phyloP scores from a whole-genome alignment of 352 stramenopile species.

The Phytophthora multivora region DNA sequence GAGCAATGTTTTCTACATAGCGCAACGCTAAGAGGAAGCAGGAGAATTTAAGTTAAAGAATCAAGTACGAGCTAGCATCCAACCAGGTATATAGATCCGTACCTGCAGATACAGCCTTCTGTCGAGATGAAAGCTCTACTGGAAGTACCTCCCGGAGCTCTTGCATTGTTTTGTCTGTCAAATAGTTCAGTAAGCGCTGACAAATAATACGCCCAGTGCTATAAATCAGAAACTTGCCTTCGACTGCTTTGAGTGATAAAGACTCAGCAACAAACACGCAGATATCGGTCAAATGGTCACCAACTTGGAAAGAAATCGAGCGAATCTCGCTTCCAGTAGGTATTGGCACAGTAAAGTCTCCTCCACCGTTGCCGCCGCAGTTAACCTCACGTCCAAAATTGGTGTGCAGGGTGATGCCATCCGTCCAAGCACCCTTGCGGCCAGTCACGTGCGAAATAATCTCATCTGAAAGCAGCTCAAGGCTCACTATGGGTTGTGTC shows the following conservation, averaged over 20 bases:
- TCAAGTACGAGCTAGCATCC: constrained; percentile 1
- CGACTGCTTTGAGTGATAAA: constrained; percentile 12
- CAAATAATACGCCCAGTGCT: background rate
- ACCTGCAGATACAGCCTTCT: constrained; percentile 46
- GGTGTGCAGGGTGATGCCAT: constrained; percentile 63
- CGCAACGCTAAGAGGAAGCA: constrained; percentile 38
- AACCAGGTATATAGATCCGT: constrained; percentile 3
- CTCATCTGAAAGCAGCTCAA: constrained; percentile 58
- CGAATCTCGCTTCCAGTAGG: constrained; percentile 55
- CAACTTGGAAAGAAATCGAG: constrained; percentile 57
- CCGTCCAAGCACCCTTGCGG: constrained; percentile 78
- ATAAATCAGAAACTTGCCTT: constrained; percentile 20
- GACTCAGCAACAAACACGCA: constrained; percentile 51
- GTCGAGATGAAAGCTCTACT: constrained; percentile 13
- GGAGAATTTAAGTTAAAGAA: background rate
- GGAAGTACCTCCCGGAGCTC: constrained; percentile 26
- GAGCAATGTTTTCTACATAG: constrained; percentile 74
- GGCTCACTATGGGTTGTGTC: constrained; percentile 35
- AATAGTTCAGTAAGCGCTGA: background rate
- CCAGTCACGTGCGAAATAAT: constrained; percentile 53
- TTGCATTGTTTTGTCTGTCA: constrained; percentile 32
- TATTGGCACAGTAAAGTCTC: constrained; percentile 49
- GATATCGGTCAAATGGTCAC: constrained; percentile 70
- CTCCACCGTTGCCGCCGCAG: constrained; percentile 67
- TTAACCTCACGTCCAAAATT: constrained; percentile 64